Evolutionary conservation across 1,139 yeast genomes (phyloP).

Genomic region (Chernovozyma aurita): DNA sequence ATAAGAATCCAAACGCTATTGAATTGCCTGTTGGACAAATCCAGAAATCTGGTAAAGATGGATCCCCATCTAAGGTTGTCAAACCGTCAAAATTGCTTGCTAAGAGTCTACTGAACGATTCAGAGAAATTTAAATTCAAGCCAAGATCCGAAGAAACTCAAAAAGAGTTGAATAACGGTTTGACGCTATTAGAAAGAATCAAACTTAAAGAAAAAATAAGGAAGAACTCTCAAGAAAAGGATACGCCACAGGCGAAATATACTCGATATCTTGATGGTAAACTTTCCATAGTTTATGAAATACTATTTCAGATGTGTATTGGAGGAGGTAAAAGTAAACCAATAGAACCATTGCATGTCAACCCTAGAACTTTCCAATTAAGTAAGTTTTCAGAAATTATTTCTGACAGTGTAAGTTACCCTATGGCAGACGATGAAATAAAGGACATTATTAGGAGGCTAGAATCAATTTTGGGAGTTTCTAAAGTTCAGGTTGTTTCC

Average conservation of each 20-base stretch:
- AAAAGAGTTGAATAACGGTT: conserved; percentile 21
- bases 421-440: conserved; percentile 30
- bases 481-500: conserved; percentile 13
- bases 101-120: conserved; percentile 22
- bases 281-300: conserved; percentile 33
- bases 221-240: conserved; percentile 2
- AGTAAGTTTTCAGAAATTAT: conserved; percentile 23
- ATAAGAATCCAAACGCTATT: conserved; percentile 23
- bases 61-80: conserved; percentile 18
- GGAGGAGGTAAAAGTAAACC: too few relatives aligned
- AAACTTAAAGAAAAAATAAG: conserved; percentile 27
- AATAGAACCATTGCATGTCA: too few relatives aligned
- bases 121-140: conserved; percentile 29
- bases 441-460: conserved; percentile 22
- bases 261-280: conserved; percentile 38
- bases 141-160: conserved; percentile 19
- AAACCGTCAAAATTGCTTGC: conserved; percentile 13
- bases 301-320: conserved; percentile 27
- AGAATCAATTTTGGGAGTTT: conserved; percentile 14
- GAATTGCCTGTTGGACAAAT: conserved; percentile 2
- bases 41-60: conserved; percentile 5
- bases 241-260: conserved; percentile 33
- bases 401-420: conserved; percentile 32
- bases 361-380: conserved; percentile 19
- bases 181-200: conserved; percentile 41